A percentile compares a stretch with the other conserved stretches of the same genome.
Conservation (phyloP, 768 basidiomycete genomes). For the Podaxis pistillaris region DNA sequence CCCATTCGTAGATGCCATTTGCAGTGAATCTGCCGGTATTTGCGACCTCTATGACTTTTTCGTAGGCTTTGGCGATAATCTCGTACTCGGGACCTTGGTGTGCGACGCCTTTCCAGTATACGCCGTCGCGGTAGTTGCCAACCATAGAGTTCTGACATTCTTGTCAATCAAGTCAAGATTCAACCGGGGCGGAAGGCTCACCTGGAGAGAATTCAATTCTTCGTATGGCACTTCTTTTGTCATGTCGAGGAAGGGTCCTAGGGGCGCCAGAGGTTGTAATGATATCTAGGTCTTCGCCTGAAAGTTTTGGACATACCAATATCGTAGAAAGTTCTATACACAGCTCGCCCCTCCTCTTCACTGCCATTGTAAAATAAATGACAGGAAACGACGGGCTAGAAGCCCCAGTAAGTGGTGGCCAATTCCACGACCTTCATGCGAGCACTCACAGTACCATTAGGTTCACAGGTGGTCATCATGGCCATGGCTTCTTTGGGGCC, state of each 20-base stretch:
- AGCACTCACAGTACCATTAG: conserved; percentile 35
- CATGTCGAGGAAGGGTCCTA: conserved; percentile 39
- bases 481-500: conserved; percentile 37
- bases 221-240: conserved; percentile 48
- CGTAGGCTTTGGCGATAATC: conserved; percentile 27
- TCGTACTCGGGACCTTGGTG: conserved; percentile 25
- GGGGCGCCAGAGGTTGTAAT: neutral
- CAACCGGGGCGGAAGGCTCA: conserved; percentile 16
- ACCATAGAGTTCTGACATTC: conserved; percentile 32
- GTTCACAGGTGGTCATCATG: conserved; percentile 32
- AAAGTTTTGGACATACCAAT: conserved; percentile 32
- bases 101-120: conserved; percentile 44
- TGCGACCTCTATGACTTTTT: conserved; percentile 26
- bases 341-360: conserved; percentile 43
- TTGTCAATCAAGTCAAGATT: neutral
- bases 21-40: conserved; percentile 25
- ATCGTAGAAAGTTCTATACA: conserved; percentile 44
- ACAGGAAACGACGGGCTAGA: conserved; percentile 35
- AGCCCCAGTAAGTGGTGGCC: neutral
- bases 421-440: neutral
- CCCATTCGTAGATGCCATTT: conserved; percentile 39
- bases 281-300: neutral
- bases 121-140: conserved; percentile 30
- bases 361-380: conserved; percentile 49
- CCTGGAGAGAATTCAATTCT: conserved; percentile 38